Conservation (phyloP, 2,329 filamentous ascomycete species). For the Aspergillus pseudonomiae region DNA sequence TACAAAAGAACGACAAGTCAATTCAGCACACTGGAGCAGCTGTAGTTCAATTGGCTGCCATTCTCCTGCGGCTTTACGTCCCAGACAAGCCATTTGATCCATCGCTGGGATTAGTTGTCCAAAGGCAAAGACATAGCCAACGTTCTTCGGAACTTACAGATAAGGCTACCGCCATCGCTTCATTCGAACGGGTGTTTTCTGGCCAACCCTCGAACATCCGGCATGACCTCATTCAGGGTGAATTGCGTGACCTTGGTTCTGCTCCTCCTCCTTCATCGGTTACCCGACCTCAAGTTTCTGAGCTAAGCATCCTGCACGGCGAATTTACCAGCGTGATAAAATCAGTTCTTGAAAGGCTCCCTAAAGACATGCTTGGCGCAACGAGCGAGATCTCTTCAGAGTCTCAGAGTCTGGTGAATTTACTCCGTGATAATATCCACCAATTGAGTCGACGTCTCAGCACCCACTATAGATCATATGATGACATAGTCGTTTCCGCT, state of each 20-base stretch:
- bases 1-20: conserved; percentile 20
- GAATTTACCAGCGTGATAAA: conserved; percentile 80
- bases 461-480: conserved; percentile 74
- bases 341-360: conserved; percentile 54
- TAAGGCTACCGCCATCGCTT: conserved; percentile 62
- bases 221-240: conserved; percentile 62
- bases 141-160: conserved; percentile 58
- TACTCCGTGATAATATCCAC: conserved; percentile 60
- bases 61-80: conserved; percentile 77
- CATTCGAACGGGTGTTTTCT: conserved; percentile 69
- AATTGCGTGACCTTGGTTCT: conserved; percentile 66
- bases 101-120: conserved; percentile 62
- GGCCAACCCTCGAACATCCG: conserved; percentile 71
- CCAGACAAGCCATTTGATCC: conserved; percentile 88
- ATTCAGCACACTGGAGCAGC: conserved; percentile 57
- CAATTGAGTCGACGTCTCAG: conserved; percentile 72
- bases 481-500: conserved; percentile 79
- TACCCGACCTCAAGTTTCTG: conserved; percentile 69
- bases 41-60: conserved; percentile 76
- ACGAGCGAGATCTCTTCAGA: conserved; percentile 15
- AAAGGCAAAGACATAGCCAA: conserved; percentile 61
- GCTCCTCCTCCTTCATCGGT: conserved; percentile 69
- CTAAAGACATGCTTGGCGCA: conserved; percentile 34
- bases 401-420: conserved; percentile 38
- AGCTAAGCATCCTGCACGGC: conserved; percentile 73